Conservation (phyloP, 371 early-diverging fungal genomes). For the Zychaea mexicana region DNA sequence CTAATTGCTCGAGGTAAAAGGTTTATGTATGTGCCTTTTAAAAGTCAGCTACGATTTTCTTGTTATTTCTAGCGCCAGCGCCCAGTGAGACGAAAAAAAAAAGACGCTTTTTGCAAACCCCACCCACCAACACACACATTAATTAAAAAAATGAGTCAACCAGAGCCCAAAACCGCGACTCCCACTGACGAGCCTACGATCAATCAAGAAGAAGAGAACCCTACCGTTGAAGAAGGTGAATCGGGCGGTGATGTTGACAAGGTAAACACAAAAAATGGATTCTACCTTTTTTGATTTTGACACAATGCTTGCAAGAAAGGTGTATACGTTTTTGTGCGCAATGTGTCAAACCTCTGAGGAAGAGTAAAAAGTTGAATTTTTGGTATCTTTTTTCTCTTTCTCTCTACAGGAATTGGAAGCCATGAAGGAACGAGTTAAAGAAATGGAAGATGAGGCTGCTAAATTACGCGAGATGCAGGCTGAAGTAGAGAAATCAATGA, state of each 20-base stretch:
- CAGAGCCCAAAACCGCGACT: conserved; percentile 8
- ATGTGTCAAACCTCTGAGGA: too few species aligned
- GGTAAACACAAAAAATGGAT: conserved; percentile 24
- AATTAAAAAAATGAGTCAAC: conserved; percentile 14
- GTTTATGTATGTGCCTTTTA: too few species aligned
- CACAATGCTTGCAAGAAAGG: not conserved
- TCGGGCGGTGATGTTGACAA: conserved; percentile 37
- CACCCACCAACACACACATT: too few species aligned
- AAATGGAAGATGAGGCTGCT: conserved; percentile 96
- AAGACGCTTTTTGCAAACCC: conserved; percentile 1
- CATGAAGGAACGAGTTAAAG: conserved; percentile 86
- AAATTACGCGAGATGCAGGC: conserved; percentile 92
- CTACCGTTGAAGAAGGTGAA: conserved; percentile 14
- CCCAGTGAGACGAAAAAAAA: too few species aligned
- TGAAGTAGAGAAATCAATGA: conserved; percentile 82
- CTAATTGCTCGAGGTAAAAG: too few species aligned
- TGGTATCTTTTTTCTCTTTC: too few species aligned
- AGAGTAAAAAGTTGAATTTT: too few species aligned
- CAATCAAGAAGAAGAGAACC: conserved; percentile 12
- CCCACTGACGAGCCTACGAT: conserved; percentile 5
- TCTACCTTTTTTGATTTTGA: not conserved
- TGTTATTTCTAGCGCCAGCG: too few species aligned
- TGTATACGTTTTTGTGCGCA: not conserved
- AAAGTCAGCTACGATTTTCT: too few species aligned
- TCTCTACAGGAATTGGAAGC: conserved; percentile 73